phyloP scores from a whole-genome alignment of 1,284 basidiomycete genomes.

The Microbotryum silenes-acaulis region DNA sequence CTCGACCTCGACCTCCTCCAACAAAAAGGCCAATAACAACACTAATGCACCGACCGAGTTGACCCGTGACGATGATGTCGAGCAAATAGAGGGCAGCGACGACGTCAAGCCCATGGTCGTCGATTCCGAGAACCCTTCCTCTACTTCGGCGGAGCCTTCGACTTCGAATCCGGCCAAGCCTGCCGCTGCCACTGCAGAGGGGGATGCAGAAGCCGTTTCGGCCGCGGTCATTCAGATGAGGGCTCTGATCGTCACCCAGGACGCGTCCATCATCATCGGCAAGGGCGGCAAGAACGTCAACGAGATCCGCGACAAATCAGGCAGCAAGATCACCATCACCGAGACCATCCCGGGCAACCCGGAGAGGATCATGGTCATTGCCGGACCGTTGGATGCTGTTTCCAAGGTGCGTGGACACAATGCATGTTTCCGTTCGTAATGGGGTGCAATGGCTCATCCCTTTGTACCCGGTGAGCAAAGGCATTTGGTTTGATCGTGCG shows the following conservation, averaged over 20 bases:
- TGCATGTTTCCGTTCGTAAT: not conserved
- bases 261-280: conserved; percentile 98
- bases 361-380: conserved; percentile 94
- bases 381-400: conserved; percentile 94
- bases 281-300: conserved; percentile 94
- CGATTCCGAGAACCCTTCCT: conserved; percentile 7
- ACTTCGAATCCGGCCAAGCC: conserved; percentile 8
- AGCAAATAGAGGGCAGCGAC: not conserved
- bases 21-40: conserved; percentile 30
- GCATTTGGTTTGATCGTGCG: conserved; percentile 98
- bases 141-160: conserved; percentile 2
- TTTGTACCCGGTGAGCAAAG: conserved; percentile 44
- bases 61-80: conserved; percentile 18
- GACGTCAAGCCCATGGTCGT: conserved; percentile 22
- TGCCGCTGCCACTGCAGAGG: conserved; percentile 7
- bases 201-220: conserved; percentile 8
- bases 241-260: conserved; percentile 88
- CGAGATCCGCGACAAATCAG: conserved; percentile 96
- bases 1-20: conserved; percentile 1
- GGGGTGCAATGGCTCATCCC: not conserved
- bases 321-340: conserved; percentile 87
- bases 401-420: conserved; percentile 63
- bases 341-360: conserved; percentile 96
- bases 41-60: conserved; percentile 15
- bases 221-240: conserved; percentile 31